phyloP scores from a whole-genome alignment of 1,284 basidiomycete genomes.

The Meira nashicola region DNA sequence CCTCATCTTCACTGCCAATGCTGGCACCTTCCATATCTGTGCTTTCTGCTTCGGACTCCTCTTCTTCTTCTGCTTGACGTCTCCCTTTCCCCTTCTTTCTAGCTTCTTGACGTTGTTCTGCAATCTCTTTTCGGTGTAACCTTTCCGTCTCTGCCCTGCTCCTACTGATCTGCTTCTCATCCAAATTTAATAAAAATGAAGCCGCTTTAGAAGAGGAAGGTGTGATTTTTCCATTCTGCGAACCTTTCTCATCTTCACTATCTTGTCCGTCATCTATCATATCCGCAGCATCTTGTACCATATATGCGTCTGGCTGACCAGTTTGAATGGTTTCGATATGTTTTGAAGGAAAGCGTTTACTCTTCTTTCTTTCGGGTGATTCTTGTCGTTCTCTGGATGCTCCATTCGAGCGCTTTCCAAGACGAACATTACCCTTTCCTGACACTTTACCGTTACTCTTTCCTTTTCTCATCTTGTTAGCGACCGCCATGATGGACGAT shows the following conservation, averaged over 20 bases:
- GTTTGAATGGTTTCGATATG: no score
- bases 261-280: background rate
- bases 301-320: background rate
- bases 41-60: conserved; percentile 10
- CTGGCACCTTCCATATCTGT: conserved; percentile 18
- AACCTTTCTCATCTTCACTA: background rate
- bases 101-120: background rate
- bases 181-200: background rate
- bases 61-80: conserved; percentile 7
- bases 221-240: background rate
- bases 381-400: no score
- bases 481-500: no score
- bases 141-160: background rate
- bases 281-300: background rate
- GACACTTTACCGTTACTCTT: no score
- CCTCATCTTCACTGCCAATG: conserved; percentile 8
- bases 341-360: no score
- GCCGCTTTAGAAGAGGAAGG: background rate
- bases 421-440: no score
- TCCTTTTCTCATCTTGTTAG: no score
- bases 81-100: background rate
- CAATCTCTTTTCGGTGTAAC: background rate
- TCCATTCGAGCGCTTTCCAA: no score
- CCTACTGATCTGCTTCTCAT: conserved; percentile 1
- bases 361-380: no score